Base-by-base conservation (phyloP, 768 basidiomycete species). In the Panaeolus cyanescens region DNA sequence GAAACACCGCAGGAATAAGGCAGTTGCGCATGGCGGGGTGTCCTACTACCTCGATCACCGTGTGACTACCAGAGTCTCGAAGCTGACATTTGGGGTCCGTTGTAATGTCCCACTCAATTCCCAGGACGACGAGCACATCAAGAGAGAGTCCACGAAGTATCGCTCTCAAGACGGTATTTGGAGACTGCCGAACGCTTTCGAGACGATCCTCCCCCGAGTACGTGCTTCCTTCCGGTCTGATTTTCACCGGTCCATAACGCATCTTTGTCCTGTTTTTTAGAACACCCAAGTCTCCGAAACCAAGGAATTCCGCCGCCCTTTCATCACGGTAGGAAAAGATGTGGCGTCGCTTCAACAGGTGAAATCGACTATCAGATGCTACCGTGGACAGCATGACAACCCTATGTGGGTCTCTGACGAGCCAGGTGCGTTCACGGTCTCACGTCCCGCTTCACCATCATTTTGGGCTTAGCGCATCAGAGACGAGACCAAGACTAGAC, bases 201-300 rank as follows among this genome's bases (percentile, higher is more conserved):
- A 56, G 28, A 56, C 12, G 19, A 58, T 54, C 25, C 56, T 58
- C 19, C 19, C 39, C 31, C 53, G 20, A 42, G 54, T 42, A 30
- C 31, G 37, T 10, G 34, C 28, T 7, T 19, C 32, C 22, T 17
- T 50, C 17, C 19, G 25, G 4, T 37, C 20, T 28, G 25, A 12
- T 22, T 28, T 12, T 30, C 32, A 25, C 32, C 6, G 28, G 32
- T 37, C 10, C 37, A 22, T 40, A 25, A 36, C 53, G 30, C 54
- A 28, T 40, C 13, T 22, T 40, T 42, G 36, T 20, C 28, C 3
- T 53, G 54, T 42, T 32, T 8, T 56, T 15, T 42, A 70, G 69
- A 61, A 65, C 55, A 66, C 67, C 5, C 69, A 64, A 55, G 65
- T 70, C n/a, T 54, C 64, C 20, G 67, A 67, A 53, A 65, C 59